phyloP scores from a whole-genome alignment of 1,284 basidiomycete species.

The Leccinum pachyderme region DNA sequence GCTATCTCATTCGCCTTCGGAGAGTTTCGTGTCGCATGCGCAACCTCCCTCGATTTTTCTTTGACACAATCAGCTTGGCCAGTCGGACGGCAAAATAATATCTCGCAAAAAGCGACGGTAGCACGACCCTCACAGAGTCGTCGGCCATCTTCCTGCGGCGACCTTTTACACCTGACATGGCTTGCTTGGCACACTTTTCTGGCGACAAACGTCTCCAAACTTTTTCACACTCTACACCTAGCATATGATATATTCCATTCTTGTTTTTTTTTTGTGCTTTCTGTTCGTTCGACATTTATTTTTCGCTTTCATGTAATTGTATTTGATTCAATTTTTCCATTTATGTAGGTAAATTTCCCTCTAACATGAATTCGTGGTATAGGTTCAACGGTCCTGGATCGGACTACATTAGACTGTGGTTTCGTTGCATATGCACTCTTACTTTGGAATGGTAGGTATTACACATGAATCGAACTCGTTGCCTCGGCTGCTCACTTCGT shows the following conservation, averaged over 20 bases:
- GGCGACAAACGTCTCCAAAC: background rate
- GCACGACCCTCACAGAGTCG: background rate
- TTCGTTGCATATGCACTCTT: background rate
- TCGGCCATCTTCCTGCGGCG: background rate
- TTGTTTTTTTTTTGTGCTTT: background rate
- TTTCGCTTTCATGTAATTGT: slow-evolving; percentile 15
- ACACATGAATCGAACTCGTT: slow-evolving; percentile 9
- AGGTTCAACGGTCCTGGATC: slow-evolving; percentile 1
- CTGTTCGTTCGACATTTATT: slow-evolving; percentile 6
- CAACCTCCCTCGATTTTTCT: slow-evolving; percentile 12
- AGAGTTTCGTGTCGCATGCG: slow-evolving; percentile 10
- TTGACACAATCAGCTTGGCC: background rate
- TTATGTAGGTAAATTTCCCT: background rate
- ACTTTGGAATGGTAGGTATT: background rate
- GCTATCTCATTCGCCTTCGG: slow-evolving; percentile 27
- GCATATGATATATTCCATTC: background rate
- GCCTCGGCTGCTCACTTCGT: no score
- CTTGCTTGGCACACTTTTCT: slow-evolving; percentile 3
- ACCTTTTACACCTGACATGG: background rate
- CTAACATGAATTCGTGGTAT: slow-evolving; percentile 2
- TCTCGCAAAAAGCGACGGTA: background rate
- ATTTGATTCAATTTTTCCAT: background rate
- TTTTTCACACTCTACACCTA: background rate
- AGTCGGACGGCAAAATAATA: slow-evolving; percentile 3
- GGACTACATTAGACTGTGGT: slow-evolving; percentile 14